These are phyloP conservation scores for Prototheca cutis DNA, from an alignment of 163 green algal genomes.

Conservation along the genomic window DNA sequence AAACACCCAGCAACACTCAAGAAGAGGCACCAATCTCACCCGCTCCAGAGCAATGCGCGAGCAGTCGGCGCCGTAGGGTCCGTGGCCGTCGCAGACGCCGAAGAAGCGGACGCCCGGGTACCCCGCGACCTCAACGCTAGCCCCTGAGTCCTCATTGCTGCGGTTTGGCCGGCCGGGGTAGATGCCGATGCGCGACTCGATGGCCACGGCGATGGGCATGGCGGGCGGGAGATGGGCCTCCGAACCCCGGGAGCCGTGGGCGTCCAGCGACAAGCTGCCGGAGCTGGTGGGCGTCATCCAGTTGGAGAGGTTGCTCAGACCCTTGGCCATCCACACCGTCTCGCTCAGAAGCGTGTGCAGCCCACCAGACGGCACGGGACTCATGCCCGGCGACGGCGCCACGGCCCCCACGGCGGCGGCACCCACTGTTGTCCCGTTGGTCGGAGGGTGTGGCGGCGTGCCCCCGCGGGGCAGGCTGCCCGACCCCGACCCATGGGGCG, in stretches of 20 bases:
- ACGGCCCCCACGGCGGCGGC: background rate
- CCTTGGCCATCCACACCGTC: background rate
- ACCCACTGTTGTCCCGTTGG: too few species aligned
- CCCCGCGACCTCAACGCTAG: background rate
- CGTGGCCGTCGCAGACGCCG: slow-evolving; percentile 84
- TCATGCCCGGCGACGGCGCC: background rate
- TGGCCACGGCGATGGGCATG: slow-evolving; percentile 13
- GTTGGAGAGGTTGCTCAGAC: background rate
- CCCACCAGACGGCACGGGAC: background rate
- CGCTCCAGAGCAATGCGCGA: slow-evolving; percentile 69
- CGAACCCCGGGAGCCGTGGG: background rate
- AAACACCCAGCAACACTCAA: too few species aligned
- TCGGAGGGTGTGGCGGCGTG: background rate
- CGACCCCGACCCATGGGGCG: too few species aligned
- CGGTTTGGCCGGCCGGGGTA: slow-evolving; percentile 82
- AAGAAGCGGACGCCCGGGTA: slow-evolving; percentile 46
- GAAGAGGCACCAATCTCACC: too few species aligned
- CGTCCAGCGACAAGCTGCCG: background rate
- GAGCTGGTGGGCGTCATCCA: background rate
- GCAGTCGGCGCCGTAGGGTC: slow-evolving; percentile 57
- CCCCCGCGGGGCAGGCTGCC: too few species aligned
- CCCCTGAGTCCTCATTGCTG: slow-evolving; percentile 72
- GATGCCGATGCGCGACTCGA: slow-evolving; percentile 40
- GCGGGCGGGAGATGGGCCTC: background rate
- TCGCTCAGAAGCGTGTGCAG: background rate